A percentile compares a stretch with the other conserved stretches of the same genome.
phyloP scores from a whole-genome alignment of 164 flowering plant genomes.

The Umbilicus rupestris region DNA sequence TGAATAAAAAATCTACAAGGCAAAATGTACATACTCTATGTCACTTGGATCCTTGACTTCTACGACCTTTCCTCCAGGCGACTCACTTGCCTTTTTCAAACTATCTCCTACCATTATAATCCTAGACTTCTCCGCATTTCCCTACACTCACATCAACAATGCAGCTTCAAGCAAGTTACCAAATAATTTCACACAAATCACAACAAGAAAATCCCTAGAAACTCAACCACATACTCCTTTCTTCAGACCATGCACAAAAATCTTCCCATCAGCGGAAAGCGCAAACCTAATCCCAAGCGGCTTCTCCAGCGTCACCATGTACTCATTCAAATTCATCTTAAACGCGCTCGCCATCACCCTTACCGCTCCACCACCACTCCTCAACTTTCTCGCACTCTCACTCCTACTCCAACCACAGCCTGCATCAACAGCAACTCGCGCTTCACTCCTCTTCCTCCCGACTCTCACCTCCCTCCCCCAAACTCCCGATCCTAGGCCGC shows the following conservation, averaged over 20 bases:
- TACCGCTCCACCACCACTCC: conserved; percentile 18
- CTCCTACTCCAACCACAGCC: background rate
- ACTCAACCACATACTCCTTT: conserved; percentile 46
- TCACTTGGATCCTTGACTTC: conserved; percentile 62
- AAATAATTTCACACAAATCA: background rate
- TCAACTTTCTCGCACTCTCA: background rate
- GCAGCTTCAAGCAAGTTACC: background rate
- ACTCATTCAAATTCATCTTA: conserved; percentile 84
- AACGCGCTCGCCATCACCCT: conserved; percentile 32
- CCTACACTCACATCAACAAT: conserved; percentile 26
- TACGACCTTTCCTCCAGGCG: conserved; percentile 41
- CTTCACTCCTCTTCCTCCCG: background rate
- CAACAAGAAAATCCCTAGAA: too few species aligned
- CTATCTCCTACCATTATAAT: conserved; percentile 90
- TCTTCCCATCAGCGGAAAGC: conserved; percentile 53
- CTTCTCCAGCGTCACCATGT: conserved; percentile 81
- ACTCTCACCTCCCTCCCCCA: background rate
- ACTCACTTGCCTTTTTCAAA: conserved; percentile 64
- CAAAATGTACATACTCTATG: conserved; percentile 41
- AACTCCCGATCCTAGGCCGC: background rate
- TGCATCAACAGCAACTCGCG: background rate
- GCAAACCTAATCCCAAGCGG: conserved; percentile 88
- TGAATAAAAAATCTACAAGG: background rate
- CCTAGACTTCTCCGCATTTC: conserved; percentile 90
- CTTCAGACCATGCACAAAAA: conserved; percentile 66